A percentile compares a stretch with the other conserved stretches of the same genome.
phyloP scores from a whole-genome alignment of 106 monocot genomes.

The Narthecium ossifragum region DNA sequence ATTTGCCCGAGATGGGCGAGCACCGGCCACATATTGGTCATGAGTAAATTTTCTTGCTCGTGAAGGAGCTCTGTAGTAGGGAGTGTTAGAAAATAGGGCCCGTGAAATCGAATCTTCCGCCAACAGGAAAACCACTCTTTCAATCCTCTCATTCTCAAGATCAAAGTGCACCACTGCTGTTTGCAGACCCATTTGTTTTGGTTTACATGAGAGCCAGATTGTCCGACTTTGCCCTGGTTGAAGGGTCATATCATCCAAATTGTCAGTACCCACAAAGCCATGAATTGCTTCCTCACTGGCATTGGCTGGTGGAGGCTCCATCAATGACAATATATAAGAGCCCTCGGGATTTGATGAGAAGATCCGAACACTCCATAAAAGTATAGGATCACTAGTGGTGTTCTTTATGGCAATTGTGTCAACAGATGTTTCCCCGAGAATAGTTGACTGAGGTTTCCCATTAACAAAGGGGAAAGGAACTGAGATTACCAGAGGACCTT shows the following conservation, averaged over 20 bases:
- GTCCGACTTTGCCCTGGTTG: slow-evolving; percentile 63
- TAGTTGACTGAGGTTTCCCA: slow-evolving; percentile 68
- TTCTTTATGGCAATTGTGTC: slow-evolving; percentile 54
- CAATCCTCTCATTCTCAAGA: slow-evolving; percentile 71
- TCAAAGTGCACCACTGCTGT: slow-evolving; percentile 80
- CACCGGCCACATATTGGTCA: slow-evolving; percentile 53
- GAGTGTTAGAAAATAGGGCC: slow-evolving; percentile 54
- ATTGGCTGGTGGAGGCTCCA: slow-evolving; percentile 60
- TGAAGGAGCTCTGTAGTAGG: slow-evolving; percentile 40
- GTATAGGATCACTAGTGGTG: slow-evolving; percentile 51
- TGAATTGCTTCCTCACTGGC: slow-evolving; percentile 25
- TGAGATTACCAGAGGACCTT: slow-evolving; percentile 57
- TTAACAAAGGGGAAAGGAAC: slow-evolving; percentile 53
- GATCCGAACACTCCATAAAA: slow-evolving; percentile 84
- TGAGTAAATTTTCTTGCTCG: slow-evolving; percentile 29
- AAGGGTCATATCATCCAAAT: slow-evolving; percentile 68
- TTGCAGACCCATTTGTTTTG: slow-evolving; percentile 78
- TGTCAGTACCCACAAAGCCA: slow-evolving; percentile 49
- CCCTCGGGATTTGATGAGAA: slow-evolving; percentile 84
- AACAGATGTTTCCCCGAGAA: slow-evolving; percentile 50
- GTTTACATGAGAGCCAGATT: slow-evolving; percentile 89
- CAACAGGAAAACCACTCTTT: slow-evolving; percentile 78
- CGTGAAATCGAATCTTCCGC: slow-evolving; percentile 81
- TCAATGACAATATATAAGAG: slow-evolving; percentile 59
- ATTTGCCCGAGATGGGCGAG: slow-evolving; percentile 33